A percentile compares a stretch with the other conserved stretches of the same genome.
Evolutionary conservation across 2,329 filamentous ascomycete genomes (phyloP).

Genomic region (Arthrobotrys iridis): DNA sequence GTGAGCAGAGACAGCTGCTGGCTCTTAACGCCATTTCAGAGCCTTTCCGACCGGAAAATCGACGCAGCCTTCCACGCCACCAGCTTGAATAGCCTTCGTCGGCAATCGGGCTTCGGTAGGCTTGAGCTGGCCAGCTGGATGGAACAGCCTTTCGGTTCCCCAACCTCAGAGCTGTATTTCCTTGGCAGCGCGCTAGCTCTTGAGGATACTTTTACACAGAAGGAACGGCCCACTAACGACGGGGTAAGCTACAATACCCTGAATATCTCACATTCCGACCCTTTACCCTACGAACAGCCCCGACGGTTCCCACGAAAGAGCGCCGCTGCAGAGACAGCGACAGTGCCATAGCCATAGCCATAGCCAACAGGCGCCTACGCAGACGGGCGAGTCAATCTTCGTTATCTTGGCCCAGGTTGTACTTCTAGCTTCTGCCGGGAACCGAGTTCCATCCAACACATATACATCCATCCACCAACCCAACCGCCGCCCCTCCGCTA

Average conservation of each 20-base stretch:
- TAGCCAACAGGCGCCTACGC: background rate
- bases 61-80: background rate
- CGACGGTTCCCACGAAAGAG: constrained; percentile 21
- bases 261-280: constrained; percentile 9
- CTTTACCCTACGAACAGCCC: constrained; percentile 33
- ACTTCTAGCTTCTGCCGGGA: constrained; percentile 27
- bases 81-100: constrained; percentile 6
- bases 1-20: too few relatives aligned
- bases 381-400: constrained; percentile 6
- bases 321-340: background rate
- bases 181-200: constrained; percentile 53
- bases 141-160: constrained; percentile 47
- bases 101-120: constrained; percentile 35
- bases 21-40: too few relatives aligned
- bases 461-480: constrained; percentile 26
- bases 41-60: too few relatives aligned
- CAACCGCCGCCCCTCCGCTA: constrained; percentile 49
- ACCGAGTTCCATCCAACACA: constrained; percentile 47
- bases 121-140: constrained; percentile 8
- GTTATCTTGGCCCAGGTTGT: constrained; percentile 35
- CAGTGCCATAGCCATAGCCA: background rate
- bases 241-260: constrained; percentile 24
- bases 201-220: constrained; percentile 54
- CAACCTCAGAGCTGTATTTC: constrained; percentile 34
- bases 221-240: constrained; percentile 28